phyloP scores from a whole-genome alignment of 2,329 filamentous ascomycete species.

The Neonectria neomacrospora region DNA sequence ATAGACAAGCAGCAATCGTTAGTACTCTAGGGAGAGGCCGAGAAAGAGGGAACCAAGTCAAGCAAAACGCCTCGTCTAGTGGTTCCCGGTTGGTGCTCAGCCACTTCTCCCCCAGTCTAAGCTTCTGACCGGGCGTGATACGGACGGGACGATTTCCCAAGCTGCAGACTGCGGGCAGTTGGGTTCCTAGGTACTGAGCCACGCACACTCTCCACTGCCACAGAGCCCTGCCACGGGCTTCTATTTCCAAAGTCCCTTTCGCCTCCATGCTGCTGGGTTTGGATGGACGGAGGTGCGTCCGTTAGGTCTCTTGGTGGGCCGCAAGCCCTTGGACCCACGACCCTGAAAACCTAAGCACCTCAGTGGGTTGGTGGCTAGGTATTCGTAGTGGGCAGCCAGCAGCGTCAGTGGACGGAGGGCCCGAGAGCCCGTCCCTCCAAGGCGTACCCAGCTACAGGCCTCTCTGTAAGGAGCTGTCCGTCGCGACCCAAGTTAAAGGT shows the following conservation, averaged over 20 bases:
- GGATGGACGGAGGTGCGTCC: neutral
- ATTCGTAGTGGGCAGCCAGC: neutral
- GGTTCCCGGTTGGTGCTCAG: neutral
- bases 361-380: neutral
- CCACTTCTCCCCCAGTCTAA: neutral
- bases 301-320: neutral
- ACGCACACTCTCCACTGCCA: neutral
- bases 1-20: neutral
- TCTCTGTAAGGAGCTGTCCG: neutral
- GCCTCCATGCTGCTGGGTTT: neutral
- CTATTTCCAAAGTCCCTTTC: neutral
- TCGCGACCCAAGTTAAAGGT: conserved; percentile 19
- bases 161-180: neutral
- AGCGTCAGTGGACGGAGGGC: neutral
- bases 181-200: neutral
- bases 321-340: neutral
- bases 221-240: neutral
- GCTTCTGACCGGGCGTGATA: neutral
- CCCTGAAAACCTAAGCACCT: neutral
- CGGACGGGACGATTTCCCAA: no score
- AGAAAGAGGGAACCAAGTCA: conserved; percentile 11
- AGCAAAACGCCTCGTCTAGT: conserved; percentile 1
- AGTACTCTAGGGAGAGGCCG: neutral
- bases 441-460: neutral
- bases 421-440: neutral